Evolutionary conservation across 2,329 filamentous ascomycete genomes (phyloP).

Genomic region (Orbilia javanica): DNA sequence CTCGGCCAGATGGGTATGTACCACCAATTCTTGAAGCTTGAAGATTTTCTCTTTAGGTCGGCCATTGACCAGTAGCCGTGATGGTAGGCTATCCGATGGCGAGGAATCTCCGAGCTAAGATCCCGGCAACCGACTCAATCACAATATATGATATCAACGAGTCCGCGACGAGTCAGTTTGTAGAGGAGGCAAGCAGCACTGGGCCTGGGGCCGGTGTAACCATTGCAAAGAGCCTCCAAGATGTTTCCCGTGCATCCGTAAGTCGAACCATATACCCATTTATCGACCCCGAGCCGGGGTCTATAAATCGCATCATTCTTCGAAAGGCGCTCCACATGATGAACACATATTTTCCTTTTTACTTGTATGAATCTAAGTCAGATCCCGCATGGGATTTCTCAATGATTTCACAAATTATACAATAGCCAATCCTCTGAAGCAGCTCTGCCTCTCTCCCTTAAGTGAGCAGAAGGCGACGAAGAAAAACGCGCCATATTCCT

Average conservation of each 20-base stretch:
- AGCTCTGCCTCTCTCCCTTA: too few relatives aligned
- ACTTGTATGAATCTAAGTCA: slow-evolving; percentile 80
- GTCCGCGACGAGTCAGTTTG: slow-evolving; percentile 71
- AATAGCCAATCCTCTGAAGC: slow-evolving; percentile 82
- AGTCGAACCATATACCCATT: slow-evolving; percentile 63
- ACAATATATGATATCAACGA: slow-evolving; percentile 76
- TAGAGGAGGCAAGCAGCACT: slow-evolving; percentile 68
- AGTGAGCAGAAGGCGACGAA: too few relatives aligned
- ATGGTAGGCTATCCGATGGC: slow-evolving; percentile 75
- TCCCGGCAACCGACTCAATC: slow-evolving; percentile 74
- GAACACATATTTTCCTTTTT: slow-evolving; percentile 67
- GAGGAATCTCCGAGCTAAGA: slow-evolving; percentile 76
- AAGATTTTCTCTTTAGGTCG: slow-evolving; percentile 36
- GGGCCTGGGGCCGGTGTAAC: slow-evolving; percentile 67
- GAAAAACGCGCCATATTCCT: not conserved
- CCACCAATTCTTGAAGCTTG: slow-evolving; percentile 46
- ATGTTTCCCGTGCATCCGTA: slow-evolving; percentile 77
- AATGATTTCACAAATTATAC: slow-evolving; percentile 73
- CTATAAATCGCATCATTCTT: not conserved
- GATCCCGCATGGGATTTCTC: slow-evolving; percentile 69
- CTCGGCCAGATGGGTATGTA: slow-evolving; percentile 73
- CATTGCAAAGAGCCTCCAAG: slow-evolving; percentile 71
- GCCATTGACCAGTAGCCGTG: slow-evolving; percentile 62
- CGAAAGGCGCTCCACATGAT: slow-evolving; percentile 66
- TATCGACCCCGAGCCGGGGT: not conserved